Conservation (phyloP, 1,284 basidiomycete species). For the Papiliotrema terrestris region DNA sequence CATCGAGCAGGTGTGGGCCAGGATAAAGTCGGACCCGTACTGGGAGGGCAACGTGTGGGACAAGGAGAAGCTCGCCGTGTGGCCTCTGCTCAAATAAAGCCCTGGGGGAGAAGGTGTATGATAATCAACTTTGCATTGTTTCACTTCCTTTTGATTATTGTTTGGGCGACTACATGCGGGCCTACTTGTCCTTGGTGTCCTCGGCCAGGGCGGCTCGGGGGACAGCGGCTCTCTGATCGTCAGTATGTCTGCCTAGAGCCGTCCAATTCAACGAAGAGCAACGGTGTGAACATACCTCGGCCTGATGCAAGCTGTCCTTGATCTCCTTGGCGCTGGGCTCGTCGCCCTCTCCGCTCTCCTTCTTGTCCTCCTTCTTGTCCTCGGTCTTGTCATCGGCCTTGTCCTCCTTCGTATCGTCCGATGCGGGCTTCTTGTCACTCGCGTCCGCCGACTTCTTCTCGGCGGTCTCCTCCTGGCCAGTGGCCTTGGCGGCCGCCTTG, state of each 20-base stretch:
- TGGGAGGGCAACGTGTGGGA: constrained; percentile 25
- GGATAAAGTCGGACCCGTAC: constrained; percentile 23
- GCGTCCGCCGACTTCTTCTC: not conserved
- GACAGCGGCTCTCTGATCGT: constrained; percentile 9
- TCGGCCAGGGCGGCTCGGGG: constrained; percentile 14
- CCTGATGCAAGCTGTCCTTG: constrained; percentile 19
- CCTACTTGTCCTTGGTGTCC: constrained; percentile 1
- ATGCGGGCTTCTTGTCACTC: too few species aligned
- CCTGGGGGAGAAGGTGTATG: too few species aligned
- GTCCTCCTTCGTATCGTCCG: not conserved
- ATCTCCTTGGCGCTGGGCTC: constrained; percentile 13
- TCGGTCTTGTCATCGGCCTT: not conserved
- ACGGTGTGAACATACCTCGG: constrained; percentile 17
- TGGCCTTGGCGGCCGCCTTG: not conserved
- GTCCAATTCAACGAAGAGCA: too few species aligned
- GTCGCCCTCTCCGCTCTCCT: constrained; percentile 6
- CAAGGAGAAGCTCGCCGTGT: constrained; percentile 19
- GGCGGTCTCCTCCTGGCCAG: not conserved
- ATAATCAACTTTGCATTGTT: not conserved
- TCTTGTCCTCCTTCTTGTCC: constrained; percentile 8
- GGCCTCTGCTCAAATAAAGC: constrained; percentile 8
- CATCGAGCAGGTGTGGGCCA: constrained; percentile 18
- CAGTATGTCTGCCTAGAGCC: too few species aligned
- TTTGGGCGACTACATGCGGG: not conserved
- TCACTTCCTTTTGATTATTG: not conserved